These are phyloP conservation scores for Lentinula novae-zelandiae DNA, from an alignment of 1,284 basidiomycete genomes.

Conservation along the genomic window DNA sequence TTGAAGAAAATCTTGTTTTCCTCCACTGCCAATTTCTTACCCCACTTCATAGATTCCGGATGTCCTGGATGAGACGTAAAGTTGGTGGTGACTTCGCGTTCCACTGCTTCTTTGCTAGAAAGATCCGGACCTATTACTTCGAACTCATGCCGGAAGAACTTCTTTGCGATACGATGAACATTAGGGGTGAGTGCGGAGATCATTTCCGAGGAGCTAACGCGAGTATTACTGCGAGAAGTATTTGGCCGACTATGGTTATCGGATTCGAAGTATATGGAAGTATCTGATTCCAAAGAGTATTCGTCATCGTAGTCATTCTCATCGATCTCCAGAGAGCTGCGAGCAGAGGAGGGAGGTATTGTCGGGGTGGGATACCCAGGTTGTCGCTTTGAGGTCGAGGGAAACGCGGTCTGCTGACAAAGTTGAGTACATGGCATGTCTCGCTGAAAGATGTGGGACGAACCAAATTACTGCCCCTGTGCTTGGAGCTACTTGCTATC, in stretches of 20 bases:
- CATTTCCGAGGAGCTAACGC: background rate
- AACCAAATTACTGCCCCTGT: background rate
- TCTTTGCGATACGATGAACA: background rate
- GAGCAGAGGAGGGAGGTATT: background rate
- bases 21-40: conserved; percentile 19
- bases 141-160: background rate
- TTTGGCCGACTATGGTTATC: background rate
- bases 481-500: background rate
- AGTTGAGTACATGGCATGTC: background rate
- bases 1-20: conserved; percentile 32
- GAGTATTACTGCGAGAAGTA: background rate
- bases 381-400: background rate
- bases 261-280: background rate
- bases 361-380: background rate
- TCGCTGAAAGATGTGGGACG: background rate
- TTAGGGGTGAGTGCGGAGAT: background rate
- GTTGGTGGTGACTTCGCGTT: background rate
- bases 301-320: background rate
- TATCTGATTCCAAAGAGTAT: background rate
- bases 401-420: background rate
- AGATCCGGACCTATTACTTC: background rate
- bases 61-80: conserved; percentile 36
- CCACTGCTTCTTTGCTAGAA: background rate
- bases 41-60: conserved; percentile 49
- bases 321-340: background rate